Percentiles rank a stretch among this genome's conserved stretches.
Evolutionary conservation across 805 yeast species (phyloP).

Genomic region (Saccharomycopsis lassenensis): DNA sequence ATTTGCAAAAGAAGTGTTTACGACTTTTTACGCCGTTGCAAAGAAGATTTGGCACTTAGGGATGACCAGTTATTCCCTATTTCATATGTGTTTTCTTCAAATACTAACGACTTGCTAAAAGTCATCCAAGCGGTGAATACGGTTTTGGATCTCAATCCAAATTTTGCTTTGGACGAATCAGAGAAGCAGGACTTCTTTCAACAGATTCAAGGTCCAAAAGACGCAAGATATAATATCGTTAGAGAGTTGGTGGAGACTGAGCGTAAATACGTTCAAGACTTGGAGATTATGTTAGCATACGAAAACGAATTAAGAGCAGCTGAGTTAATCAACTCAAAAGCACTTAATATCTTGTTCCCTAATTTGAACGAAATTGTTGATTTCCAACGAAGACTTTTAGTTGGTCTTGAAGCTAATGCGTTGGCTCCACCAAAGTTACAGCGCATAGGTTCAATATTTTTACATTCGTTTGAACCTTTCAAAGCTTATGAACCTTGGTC

Average conservation of each 20-base stretch:
- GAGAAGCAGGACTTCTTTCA: conserved; percentile 19
- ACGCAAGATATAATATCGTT: conserved; percentile 65
- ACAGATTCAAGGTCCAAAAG: conserved; percentile 24
- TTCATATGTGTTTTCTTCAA: conserved; percentile 77
- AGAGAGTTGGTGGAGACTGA: conserved; percentile 83
- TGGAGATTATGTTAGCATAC: conserved; percentile 63
- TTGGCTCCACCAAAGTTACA: conserved; percentile 63
- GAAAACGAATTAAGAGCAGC: conserved; percentile 54
- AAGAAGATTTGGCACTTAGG: conserved; percentile 56
- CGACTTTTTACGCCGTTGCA: conserved; percentile 81
- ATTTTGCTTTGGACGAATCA: conserved; percentile 22
- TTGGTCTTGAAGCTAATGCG: conserved; percentile 84
- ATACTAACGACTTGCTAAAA: conserved; percentile 64
- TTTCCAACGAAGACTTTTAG: conserved; percentile 80
- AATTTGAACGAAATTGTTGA: conserved; percentile 75
- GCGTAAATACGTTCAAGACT: conserved; percentile 83
- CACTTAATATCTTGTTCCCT: conserved; percentile 73
- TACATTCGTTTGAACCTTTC: conserved; percentile 71
- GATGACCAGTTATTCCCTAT: conserved; percentile 84
- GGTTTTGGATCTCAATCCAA: conserved; percentile 45
- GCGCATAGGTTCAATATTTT: conserved; percentile 79
- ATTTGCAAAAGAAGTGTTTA: conserved; percentile 83
- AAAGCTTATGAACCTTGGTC: conserved; percentile 92
- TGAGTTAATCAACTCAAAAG: conserved; percentile 67
- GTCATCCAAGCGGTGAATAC: conserved; percentile 63